Conservation (phyloP, 331 rosid genomes). For the Rhamnella rubrinervis region DNA sequence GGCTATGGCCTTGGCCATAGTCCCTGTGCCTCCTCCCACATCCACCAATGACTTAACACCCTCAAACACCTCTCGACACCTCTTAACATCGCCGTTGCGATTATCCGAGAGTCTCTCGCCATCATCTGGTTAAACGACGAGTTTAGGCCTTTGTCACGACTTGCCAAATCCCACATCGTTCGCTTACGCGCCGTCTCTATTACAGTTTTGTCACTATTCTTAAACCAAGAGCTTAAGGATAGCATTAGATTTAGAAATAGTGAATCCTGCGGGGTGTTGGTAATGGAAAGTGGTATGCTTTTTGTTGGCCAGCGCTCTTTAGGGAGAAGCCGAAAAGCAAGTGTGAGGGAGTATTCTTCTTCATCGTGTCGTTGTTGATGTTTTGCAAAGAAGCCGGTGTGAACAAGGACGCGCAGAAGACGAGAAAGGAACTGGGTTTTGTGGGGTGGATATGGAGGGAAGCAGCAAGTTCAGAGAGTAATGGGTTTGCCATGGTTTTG, state of each 20-base stretch:
- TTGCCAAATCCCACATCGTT: no score
- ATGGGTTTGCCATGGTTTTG: conserved; percentile 33
- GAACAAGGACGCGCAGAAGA: conserved; percentile 24
- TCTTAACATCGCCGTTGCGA: conserved; percentile 11
- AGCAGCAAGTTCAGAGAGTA: conserved; percentile 33
- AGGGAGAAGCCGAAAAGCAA: conserved; percentile 17
- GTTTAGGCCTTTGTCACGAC: no score
- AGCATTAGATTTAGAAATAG: neutral
- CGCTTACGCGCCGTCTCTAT: no score
- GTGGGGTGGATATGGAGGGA: conserved; percentile 30
- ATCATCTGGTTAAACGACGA: conserved; percentile 24
- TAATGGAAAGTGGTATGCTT: no score
- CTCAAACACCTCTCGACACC: conserved; percentile 29
- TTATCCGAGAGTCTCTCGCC: conserved; percentile 28
- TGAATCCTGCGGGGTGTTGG: conserved; percentile 11
- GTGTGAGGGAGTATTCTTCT: no score
- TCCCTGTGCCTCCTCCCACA: conserved; percentile 44
- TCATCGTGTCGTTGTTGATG: no score
- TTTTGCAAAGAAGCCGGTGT: no score
- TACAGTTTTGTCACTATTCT: conserved; percentile 8
- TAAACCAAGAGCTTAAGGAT: conserved; percentile 31
- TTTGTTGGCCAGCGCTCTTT: conserved; percentile 8
- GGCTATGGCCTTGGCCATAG: conserved; percentile 29
- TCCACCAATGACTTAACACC: conserved; percentile 33
- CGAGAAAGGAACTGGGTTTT: conserved; percentile 13